phyloP scores from a whole-genome alignment of 2,329 filamentous ascomycete species.

The Pyricularia pennisetigena region DNA sequence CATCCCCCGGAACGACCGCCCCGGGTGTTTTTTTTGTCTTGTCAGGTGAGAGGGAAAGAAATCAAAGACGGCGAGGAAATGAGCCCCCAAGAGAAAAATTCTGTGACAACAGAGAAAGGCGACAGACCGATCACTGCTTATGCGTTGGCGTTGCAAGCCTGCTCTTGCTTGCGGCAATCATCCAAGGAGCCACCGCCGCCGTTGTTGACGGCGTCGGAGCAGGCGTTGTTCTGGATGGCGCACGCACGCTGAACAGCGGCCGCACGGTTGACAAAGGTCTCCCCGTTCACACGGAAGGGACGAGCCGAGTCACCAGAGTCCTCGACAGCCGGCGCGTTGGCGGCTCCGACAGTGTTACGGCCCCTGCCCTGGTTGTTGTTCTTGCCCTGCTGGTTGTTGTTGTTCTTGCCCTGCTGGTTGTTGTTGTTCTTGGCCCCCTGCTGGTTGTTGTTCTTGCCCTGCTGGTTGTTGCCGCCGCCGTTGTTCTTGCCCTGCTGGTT shows the following conservation, averaged over 20 bases:
- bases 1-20: not conserved
- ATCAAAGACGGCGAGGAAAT: not conserved
- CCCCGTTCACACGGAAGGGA: constrained; percentile 46
- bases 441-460: constrained; percentile 3
- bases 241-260: constrained; percentile 52
- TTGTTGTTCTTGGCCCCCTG: too few species aligned
- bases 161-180: constrained; percentile 48
- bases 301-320: constrained; percentile 36
- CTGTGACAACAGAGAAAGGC: not conserved
- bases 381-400: constrained; percentile 2
- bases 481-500: constrained; percentile 6
- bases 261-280: constrained; percentile 44
- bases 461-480: constrained; percentile 7
- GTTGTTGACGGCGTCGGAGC: constrained; percentile 44
- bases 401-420: constrained; percentile 10
- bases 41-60: not conserved
- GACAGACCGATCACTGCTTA: not conserved
- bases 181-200: constrained; percentile 31
- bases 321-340: constrained; percentile 30
- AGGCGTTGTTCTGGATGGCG: constrained; percentile 53
- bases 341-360: constrained; percentile 9
- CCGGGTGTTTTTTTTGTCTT: not conserved
- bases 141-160: constrained; percentile 25
- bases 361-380: constrained; percentile 1
- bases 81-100: not conserved